phyloP scores from a whole-genome alignment of 2,329 filamentous ascomycete species.

The Xylariaceae sp. region DNA sequence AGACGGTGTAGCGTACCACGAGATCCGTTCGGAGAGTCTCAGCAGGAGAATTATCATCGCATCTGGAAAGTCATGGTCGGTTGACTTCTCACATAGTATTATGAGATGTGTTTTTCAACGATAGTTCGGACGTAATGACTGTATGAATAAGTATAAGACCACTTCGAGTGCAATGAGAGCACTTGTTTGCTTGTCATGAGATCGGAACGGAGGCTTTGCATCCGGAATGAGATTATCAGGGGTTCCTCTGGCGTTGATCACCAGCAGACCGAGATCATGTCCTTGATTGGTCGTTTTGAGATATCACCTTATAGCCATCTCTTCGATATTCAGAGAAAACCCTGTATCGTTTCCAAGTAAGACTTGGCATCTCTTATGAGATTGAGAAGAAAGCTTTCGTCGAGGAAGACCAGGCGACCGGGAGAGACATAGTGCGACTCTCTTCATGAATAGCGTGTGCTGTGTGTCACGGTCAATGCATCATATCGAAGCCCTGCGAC shows the following conservation, averaged over 20 bases:
- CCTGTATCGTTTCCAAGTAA: too few relatives aligned
- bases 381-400: background rate
- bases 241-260: background rate
- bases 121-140: background rate
- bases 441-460: background rate
- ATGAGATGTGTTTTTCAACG: background rate
- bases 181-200: background rate
- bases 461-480: background rate
- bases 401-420: background rate
- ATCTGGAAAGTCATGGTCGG: background rate
- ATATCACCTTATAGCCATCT: background rate
- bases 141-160: background rate
- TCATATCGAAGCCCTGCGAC: background rate
- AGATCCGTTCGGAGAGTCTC: background rate
- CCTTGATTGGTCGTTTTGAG: background rate
- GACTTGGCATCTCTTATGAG: background rate
- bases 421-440: background rate
- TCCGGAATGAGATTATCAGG: background rate
- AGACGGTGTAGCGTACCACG: background rate
- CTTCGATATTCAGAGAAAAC: too few relatives aligned
- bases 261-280: background rate
- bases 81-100: background rate
- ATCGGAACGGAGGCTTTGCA: background rate
- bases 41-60: background rate
- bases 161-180: background rate